Evolutionary conservation across 768 basidiomycete species (phyloP).

Genomic region (Kwoniella sp.): DNA sequence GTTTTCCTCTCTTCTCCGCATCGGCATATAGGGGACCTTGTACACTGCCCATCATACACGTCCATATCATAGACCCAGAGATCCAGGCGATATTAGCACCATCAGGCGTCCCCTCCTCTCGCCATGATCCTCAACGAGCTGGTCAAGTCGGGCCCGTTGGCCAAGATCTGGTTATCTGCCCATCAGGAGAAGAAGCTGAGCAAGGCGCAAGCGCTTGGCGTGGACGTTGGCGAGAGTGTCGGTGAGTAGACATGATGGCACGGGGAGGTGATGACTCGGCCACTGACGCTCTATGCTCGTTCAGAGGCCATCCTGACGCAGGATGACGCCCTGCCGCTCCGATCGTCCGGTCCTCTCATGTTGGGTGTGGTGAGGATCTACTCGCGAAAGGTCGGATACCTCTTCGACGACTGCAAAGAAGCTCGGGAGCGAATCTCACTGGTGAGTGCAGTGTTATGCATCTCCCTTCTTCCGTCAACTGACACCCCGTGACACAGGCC

Average conservation of each 20-base stretch:
- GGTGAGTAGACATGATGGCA: slow-evolving; percentile 65
- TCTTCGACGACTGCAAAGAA: slow-evolving; percentile 96
- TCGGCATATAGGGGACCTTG: too few relatives aligned
- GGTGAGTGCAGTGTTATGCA: slow-evolving; percentile 60
- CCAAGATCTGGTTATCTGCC: slow-evolving; percentile 97
- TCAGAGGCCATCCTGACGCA: slow-evolving; percentile 88
- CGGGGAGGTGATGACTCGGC: slow-evolving; percentile 5
- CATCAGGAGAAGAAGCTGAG: slow-evolving; percentile 98
- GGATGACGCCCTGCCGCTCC: slow-evolving; percentile 86
- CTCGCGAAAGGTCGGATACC: slow-evolving; percentile 93
- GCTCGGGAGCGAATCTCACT: slow-evolving; percentile 91
- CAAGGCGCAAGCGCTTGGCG: slow-evolving; percentile 88
- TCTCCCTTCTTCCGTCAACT: too few relatives aligned
- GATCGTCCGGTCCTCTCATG: slow-evolving; percentile 91
- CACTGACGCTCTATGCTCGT: background rate
- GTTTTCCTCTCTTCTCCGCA: background rate
- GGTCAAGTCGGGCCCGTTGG: slow-evolving; percentile 88
- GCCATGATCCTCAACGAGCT: slow-evolving; percentile 80
- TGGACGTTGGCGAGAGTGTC: slow-evolving; percentile 90
- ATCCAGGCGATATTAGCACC: too few relatives aligned
- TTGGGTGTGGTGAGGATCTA: slow-evolving; percentile 97
- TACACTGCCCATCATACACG: background rate
- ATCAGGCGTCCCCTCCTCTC: background rate
- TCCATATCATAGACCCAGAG: background rate
- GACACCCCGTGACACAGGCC: slow-evolving; percentile 58